Conservation (phyloP, 2,329 filamentous ascomycete genomes). For the Beauveria asiatica region DNA sequence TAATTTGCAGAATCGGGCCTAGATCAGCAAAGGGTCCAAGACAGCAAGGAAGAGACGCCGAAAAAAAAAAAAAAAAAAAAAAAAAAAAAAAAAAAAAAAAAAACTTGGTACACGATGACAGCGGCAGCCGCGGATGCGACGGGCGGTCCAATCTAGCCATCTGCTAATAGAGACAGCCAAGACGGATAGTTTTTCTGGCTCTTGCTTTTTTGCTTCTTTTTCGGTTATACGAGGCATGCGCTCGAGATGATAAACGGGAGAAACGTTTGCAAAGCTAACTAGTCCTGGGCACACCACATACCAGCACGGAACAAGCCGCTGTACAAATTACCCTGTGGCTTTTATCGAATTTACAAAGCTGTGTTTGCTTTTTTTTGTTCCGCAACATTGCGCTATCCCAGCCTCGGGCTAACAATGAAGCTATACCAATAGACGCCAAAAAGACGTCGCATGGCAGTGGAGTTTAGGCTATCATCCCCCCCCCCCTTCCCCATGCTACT, state of each 20-base stretch:
- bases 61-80: neutral
- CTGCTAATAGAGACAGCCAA: neutral
- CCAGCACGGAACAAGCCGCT: too few relatives aligned
- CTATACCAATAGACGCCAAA: too few relatives aligned
- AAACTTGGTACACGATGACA: neutral
- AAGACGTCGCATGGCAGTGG: too few relatives aligned
- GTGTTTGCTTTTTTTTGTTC: too few relatives aligned
- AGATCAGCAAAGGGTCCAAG: neutral
- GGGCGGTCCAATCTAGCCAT: neutral
- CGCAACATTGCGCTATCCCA: too few relatives aligned
- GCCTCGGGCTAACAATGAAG: too few relatives aligned
- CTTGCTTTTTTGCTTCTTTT: neutral
- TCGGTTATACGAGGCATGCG: neutral
- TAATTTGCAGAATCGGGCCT: neutral
- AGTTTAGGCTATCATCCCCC: too few relatives aligned
- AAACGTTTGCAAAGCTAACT: neutral
- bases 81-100: neutral
- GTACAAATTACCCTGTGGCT: too few relatives aligned
- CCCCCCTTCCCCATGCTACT: too few relatives aligned
- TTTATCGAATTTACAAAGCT: too few relatives aligned
- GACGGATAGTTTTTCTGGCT: neutral
- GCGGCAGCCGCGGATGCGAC: constrained; percentile 5
- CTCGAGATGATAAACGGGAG: neutral
- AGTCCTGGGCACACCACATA: too few relatives aligned
- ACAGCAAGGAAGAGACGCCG: neutral